Base-by-base conservation (phyloP, 2,329 filamentous ascomycete genomes). In the Xylaria sp. region DNA sequence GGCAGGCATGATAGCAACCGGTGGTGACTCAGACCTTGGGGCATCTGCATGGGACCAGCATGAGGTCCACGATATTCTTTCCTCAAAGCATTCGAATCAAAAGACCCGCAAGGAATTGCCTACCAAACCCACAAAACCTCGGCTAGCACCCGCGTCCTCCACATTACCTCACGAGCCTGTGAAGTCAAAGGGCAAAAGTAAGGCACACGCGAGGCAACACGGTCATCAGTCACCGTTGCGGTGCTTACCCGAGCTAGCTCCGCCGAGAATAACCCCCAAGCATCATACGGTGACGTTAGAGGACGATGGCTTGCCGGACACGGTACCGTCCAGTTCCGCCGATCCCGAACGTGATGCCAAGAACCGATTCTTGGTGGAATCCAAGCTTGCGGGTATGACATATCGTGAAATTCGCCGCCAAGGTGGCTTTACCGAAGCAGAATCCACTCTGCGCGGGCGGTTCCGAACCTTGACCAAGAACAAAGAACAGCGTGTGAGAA, bases 381-480 rank as follows among this genome's bases (percentile, higher is more conserved):
- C 83, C 28, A 89, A 88, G 76, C 74, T 77, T 8, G 77, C 81
- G 1, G 90, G 90, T 3, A 80, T 87, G 80, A 88, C 89, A 0
- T 93, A 93, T 79, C 86, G 84, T 62, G 84, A 91, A 66, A 93
- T 93, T 73, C 85, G 85, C 43, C 72, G 76, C 7, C 74, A 80
- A 20, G 87, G 89, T 15, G 79, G 82, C 1, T 90, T 90, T 70
- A 78, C 76, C 0, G 89, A 92, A 73, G 89, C 90, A 1, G 91
- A 93, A 78, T 91, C 90, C 12, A 94, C 92, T 0, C 82, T 94
- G 43, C 85, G 92, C 15, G 92, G 92, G 0, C 85, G 91, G 0
- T 89, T 86, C 72, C 83, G 91, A 4, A 87, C 85, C 2, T 77
- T 93, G 73, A 92, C 87, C 8, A 93, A 92, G 80, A 79, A 80